Conservation (phyloP, 2,329 filamentous ascomycete species). For the Clathrospora elynae region DNA sequence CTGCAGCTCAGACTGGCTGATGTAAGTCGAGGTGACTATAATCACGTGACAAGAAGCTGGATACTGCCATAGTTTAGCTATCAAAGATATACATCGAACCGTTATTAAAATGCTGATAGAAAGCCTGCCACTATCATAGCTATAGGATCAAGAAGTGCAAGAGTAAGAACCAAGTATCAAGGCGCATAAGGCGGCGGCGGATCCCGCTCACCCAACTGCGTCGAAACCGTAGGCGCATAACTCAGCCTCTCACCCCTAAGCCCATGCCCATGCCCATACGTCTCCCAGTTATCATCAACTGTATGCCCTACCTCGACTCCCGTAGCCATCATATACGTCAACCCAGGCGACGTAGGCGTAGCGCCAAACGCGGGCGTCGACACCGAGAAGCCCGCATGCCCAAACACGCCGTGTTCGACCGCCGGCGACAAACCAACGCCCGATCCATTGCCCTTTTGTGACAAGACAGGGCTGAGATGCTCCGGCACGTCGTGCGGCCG, state of each 20-base stretch:
- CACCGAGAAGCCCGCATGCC: conserved; percentile 34
- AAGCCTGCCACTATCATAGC: no score
- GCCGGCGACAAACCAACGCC: conserved; percentile 15
- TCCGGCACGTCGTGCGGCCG: conserved; percentile 24
- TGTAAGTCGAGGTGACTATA: conserved; percentile 1
- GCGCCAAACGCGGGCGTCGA: conserved; percentile 37
- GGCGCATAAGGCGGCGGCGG: conserved; percentile 32
- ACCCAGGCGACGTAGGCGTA: conserved; percentile 25
- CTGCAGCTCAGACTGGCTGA: conserved; percentile 4
- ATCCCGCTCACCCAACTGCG: conserved; percentile 29
- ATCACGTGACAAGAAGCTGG: no score
- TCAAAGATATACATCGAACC: no score
- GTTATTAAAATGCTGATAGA: no score
- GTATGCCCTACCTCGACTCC: conserved; percentile 19
- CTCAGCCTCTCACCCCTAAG: not conserved
- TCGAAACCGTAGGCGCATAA: conserved; percentile 29
- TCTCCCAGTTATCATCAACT: conserved; percentile 38
- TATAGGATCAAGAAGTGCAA: no score
- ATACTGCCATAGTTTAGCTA: no score
- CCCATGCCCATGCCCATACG: conserved; percentile 18
- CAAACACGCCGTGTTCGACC: conserved; percentile 28
- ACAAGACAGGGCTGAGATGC: conserved; percentile 11
- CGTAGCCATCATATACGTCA: conserved; percentile 21
- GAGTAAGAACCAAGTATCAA: no score
- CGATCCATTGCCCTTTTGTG: conserved; percentile 18